Evolutionary conservation across 2,329 filamentous ascomycete genomes (phyloP), one percentile per base, ranked within the genome.

Genomic region (Colletotrichum sp.): DNA sequence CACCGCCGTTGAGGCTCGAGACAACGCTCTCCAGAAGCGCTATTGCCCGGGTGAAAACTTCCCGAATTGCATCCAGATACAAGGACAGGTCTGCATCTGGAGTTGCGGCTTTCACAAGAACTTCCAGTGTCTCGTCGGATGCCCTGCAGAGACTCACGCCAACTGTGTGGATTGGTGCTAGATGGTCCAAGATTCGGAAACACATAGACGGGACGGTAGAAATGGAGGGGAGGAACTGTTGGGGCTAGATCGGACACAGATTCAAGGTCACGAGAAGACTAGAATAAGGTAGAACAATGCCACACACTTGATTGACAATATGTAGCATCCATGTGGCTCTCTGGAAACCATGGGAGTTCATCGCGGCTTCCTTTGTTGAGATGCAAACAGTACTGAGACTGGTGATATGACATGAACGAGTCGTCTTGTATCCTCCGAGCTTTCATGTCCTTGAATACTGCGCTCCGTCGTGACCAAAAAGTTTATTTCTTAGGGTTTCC

Each of bases 351-450:
- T 8, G 36, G 15, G 8, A n/a, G 16, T 44, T 10, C 5, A 18
- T 44, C 16, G 8, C 8, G 39, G 39, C 16, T 44, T 44, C 10
- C 39, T 18, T 3, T 1, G 8, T n/a, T n/a, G 39, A 44, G 39
- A 44, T 1, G 16, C 1, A n/a, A 10, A 44, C 8, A 0, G 16
- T n/a, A 44, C 1, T 18, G 5, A 44, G 39, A 44, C 39, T 10
- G 16, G 2, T n/a, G 39, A 44, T 3, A 44, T n/a, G 8, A 44
- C 1, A 44, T 44, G 3, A 18, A 44, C 7, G 39, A n/a, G 16
- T n/a, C 5, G 39, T 44, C 39, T 8, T 4, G 2, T 16, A 39
- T 1, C 34, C 2, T 16, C 34, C 1, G 34, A 4, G 4, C 2
- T 39, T 39, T 39, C 1, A 39, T 39, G 1, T 7, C 15, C 15